Conservation (phyloP, 805 yeast genomes). For the Suhomyces vadensis region DNA sequence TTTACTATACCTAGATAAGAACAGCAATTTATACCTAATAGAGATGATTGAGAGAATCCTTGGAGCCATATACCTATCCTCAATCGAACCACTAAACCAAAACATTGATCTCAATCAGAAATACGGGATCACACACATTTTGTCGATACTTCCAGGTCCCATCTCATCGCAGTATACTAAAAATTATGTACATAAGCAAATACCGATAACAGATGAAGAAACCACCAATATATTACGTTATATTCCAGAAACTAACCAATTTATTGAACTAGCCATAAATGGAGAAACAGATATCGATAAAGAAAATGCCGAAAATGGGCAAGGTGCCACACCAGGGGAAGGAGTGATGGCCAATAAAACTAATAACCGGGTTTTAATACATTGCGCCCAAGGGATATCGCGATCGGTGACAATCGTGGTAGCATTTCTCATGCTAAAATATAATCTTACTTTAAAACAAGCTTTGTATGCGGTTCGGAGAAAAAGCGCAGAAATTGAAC, state of each 20-base stretch:
- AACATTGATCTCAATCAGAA: slow-evolving; percentile 51
- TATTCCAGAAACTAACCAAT: slow-evolving; percentile 60
- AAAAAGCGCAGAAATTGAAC: slow-evolving; percentile 59
- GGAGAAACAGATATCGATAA: too few species aligned
- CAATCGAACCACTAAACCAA: slow-evolving; percentile 63
- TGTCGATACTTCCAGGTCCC: slow-evolving; percentile 67
- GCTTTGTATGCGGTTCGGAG: slow-evolving; percentile 77
- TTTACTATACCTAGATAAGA: neutral
- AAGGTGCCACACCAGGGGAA: neutral
- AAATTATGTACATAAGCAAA: slow-evolving; percentile 54
- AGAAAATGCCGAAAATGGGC: too few species aligned
- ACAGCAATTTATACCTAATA: neutral
- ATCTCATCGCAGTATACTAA: slow-evolving; percentile 53
- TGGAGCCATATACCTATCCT: slow-evolving; percentile 79
- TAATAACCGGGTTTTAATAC: slow-evolving; percentile 35
- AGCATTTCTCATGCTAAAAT: slow-evolving; percentile 52
- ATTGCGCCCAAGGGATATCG: slow-evolving; percentile 47
- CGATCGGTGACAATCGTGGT: slow-evolving; percentile 48
- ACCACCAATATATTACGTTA: slow-evolving; percentile 63
- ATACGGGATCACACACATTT: slow-evolving; percentile 64
- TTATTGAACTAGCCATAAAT: slow-evolving; percentile 61
- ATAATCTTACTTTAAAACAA: slow-evolving; percentile 56
- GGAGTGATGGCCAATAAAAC: slow-evolving; percentile 1
- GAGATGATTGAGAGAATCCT: slow-evolving; percentile 50
- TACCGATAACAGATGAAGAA: slow-evolving; percentile 73